phyloP scores from a whole-genome alignment of 2,329 filamentous ascomycete species.

The Acrocalymma vagum region DNA sequence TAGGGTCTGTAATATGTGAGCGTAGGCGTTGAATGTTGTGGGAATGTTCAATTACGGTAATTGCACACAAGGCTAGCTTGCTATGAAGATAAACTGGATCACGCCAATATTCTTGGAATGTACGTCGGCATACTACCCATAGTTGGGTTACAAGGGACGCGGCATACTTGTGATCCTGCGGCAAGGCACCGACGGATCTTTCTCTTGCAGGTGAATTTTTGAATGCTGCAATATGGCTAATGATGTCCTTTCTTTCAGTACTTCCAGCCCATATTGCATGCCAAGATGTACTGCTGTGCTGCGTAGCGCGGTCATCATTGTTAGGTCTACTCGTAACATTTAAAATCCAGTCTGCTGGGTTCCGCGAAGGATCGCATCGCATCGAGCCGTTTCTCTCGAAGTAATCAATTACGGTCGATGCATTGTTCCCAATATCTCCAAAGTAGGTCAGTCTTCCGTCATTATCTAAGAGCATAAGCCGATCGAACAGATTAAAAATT shows the following conservation, averaged over 20 bases:
- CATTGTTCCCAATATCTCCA: conserved; percentile 75
- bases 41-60: conserved; percentile 30
- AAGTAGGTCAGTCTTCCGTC: conserved; percentile 71
- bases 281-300: too few relatives aligned
- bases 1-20: conserved; percentile 11
- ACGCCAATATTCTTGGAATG: conserved; percentile 7
- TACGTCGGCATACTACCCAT: background rate
- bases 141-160: conserved; percentile 64
- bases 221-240: conserved; percentile 23
- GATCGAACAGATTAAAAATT: conserved; percentile 70
- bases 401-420: conserved; percentile 70
- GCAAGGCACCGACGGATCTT: conserved; percentile 68
- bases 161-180: conserved; percentile 78
- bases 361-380: conserved; percentile 69
- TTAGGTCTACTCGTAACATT: conserved; percentile 45
- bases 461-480: conserved; percentile 67
- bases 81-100: conserved; percentile 2
- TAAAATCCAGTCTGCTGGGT: conserved; percentile 82
- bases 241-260: conserved; percentile 38
- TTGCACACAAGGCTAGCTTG: conserved; percentile 15
- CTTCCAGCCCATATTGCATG: conserved; percentile 38
- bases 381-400: conserved; percentile 75
- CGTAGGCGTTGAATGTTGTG: background rate
- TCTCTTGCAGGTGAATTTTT: conserved; percentile 50
- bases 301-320: too few relatives aligned